Evolutionary conservation across 179 eudicot species (phyloP), one percentile per base, ranked within the genome.

Genomic region (Drosera spatulata): DNA sequence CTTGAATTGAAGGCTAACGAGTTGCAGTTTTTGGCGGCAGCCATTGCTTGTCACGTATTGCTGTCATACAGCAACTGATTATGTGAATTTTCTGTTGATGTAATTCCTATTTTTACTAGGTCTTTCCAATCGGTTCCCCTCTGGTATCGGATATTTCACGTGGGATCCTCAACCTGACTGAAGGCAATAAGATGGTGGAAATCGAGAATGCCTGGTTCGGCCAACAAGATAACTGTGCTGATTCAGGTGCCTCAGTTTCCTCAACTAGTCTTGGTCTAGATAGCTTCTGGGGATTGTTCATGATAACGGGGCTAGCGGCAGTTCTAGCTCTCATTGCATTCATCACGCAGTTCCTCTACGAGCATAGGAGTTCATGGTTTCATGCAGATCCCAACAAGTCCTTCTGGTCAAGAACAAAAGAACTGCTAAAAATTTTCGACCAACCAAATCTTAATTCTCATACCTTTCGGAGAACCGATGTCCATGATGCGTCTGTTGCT

Each of bases 21-120:
- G 33, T 22, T 22, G 33, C 33, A 22, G 33, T 22, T 22, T 22
- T 22, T 22, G 33, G 33, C 33, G 33, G 33, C 33, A 22, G 33
- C 33, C 33, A 22, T 22, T 22, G 33, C 33, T 22, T 22, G 33
- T 1, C 9, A 68, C 62, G 37, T 60, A 71, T 41, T 77, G 89
- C 56, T 37, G 67, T 4, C 83, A 81, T 58, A 70, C 71, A n/a
- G 75, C 9, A 7, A 39, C 45, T 3, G 3, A 14, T 39, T 15
- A 57, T 0, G 4, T 7, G 0, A 39, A 39, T 39, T 44, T 11
- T 5, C 13, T 5, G 3, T 58, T 15, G 47, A 79, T 79, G 79
- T 50, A 4, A 72, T 80, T 12, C 76, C 71, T 11, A n/a, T 64
- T 39, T 53, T 80, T 78, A 5, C 75, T 82, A 7, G 80, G 72